Base-by-base conservation (phyloP, 2,329 filamentous ascomycete genomes). In the Clathrospora elynae region DNA sequence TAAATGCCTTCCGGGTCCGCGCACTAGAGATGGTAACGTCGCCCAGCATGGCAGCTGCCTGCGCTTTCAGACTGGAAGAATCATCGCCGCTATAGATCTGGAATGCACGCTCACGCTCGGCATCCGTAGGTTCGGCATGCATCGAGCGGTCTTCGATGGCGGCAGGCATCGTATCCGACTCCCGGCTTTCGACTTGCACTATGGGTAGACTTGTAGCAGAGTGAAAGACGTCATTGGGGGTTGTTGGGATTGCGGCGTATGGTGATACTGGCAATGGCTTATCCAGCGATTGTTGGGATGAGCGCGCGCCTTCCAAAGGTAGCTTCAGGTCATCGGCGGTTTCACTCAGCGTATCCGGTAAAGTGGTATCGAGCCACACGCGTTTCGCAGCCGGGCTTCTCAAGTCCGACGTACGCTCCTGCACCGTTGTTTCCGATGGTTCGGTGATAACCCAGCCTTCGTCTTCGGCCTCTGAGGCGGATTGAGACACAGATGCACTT, bases 31-130 rank as follows among this genome's bases (percentile, higher is more conserved):
- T 67, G 10, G 77, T 79, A 17, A 74, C 67, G 54, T 93, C 89
- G 57, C 93, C 93, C 71, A 96, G 85, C 85, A 90, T 95, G 18
- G 90, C 81, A 17, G 91, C 90, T 11, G 91, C 90, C 64, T 87
- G 86, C 20, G 86, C 83, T 62, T 89, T 90, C 26, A 80, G 79
- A 14, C 93, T 84, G 46, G 91, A 87, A 36, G 89, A 85, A 63
- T 96, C 90, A 47, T 86, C 83, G 25, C 91, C 90, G 42, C 92
- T 86, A 65, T 83, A 97, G 26, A 99, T 90, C 62, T 84, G 85
- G 57, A 85, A 80, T 1, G 92, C 93, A 65, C 87, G 88, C 55
- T 87, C 82, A 13, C 81, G 78, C 57, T 96, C 90, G 43, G 87
- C 84, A 24, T 84, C 80, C 1, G 82, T 74, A 4, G 77, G 74